A percentile compares a stretch with the other conserved stretches of the same genome.
Evolutionary conservation across 1,284 basidiomycete genomes (phyloP).

Genomic region (Microbotryomycetes sp.): DNA sequence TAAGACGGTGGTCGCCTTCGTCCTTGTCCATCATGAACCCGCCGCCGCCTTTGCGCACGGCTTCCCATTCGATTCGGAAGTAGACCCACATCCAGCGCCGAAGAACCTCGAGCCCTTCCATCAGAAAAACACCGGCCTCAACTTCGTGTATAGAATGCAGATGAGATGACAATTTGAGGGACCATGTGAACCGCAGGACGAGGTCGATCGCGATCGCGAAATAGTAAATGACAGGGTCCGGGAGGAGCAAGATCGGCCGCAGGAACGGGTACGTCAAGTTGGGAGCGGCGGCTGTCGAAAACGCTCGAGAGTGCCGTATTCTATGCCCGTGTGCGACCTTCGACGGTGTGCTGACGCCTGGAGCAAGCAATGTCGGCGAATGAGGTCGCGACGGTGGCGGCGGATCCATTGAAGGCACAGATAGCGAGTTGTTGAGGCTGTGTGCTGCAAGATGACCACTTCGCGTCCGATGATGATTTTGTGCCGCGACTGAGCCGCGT

Average conservation of each 20-base stretch:
- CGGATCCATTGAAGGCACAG: not conserved
- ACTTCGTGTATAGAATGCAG: constrained; percentile 75
- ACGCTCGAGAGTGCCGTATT: constrained; percentile 31
- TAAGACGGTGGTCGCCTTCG: not conserved
- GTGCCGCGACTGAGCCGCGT: not conserved
- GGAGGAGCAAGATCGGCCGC: constrained; percentile 61
- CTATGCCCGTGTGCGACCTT: not conserved
- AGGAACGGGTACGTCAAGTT: constrained; percentile 53
- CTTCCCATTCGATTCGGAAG: constrained; percentile 91
- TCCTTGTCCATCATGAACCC: not conserved
- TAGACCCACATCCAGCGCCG: constrained; percentile 96
- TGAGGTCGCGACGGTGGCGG: constrained; percentile 36
- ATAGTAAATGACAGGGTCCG: constrained; percentile 72
- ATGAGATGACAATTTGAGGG: constrained; percentile 80
- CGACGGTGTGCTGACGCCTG: not conserved
- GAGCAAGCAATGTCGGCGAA: constrained; percentile 44
- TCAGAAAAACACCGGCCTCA: constrained; percentile 74
- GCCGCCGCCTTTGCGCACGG: constrained; percentile 52
- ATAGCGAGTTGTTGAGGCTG: not conserved
- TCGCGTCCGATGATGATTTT: constrained; percentile 2
- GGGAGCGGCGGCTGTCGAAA: constrained; percentile 33
- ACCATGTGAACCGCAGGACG: constrained; percentile 89
- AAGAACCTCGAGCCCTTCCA: constrained; percentile 83
- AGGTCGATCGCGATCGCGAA: constrained; percentile 76
- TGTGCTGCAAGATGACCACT: not conserved